A percentile compares a stretch with the other conserved stretches of the same genome.
phyloP scores from a whole-genome alignment of 345 rosid genomes.

The Murraya koenigii region DNA sequence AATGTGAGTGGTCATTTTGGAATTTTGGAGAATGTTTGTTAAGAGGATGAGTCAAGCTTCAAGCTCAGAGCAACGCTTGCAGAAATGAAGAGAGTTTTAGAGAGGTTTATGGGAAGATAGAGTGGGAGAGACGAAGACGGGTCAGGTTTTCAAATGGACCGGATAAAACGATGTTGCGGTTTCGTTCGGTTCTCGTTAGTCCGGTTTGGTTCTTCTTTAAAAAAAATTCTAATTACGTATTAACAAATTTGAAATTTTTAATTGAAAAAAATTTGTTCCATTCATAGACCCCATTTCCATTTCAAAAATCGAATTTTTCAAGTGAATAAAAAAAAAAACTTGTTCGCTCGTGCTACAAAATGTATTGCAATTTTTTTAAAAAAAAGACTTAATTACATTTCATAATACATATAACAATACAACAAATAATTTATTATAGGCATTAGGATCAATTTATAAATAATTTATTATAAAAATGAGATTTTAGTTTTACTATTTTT shows the following conservation, averaged over 20 bases:
- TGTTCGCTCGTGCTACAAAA: no score
- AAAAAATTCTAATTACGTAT: not conserved
- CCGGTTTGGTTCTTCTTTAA: not conserved
- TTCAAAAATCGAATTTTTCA: no score
- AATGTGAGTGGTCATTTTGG: slow-evolving; percentile 10
- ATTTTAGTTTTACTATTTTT: no score
- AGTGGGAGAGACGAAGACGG: not conserved
- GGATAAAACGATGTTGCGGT: not conserved
- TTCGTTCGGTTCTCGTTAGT: not conserved
- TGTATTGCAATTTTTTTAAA: no score
- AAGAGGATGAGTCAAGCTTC: not conserved
- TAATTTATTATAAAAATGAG: no score
- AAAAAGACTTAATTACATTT: no score
- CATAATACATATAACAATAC: no score
- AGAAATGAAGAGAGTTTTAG: not conserved
- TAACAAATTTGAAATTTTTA: not conserved
- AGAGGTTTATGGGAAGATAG: slow-evolving; percentile 11
- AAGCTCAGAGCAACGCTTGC: not conserved
- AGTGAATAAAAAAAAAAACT: no score
- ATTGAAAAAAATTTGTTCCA: not conserved
- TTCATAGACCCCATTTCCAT: not conserved
- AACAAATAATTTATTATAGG: no score
- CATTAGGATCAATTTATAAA: no score
- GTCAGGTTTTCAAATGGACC: slow-evolving; percentile 8
- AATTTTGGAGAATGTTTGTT: not conserved